These are phyloP conservation scores for Cladosporium velox DNA, from an alignment of 2,329 filamentous ascomycete genomes.

Conservation along the genomic window DNA sequence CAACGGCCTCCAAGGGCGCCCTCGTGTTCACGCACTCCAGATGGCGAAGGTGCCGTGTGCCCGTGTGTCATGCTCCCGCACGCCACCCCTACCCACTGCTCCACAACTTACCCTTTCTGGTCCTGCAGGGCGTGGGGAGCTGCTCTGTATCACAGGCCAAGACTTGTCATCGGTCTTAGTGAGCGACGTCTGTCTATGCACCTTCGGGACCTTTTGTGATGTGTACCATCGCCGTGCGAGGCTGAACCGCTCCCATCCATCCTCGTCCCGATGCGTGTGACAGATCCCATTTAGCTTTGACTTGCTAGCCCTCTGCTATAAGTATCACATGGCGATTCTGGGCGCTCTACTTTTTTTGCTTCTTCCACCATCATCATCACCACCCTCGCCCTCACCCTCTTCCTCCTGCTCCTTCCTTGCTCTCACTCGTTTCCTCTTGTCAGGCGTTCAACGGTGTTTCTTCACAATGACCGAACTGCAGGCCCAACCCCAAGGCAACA, in stretches of 20 bases:
- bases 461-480: slow-evolving; percentile 17
- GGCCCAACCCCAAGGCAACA: slow-evolving; percentile 17
- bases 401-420: not conserved
- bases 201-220: slow-evolving; percentile 14
- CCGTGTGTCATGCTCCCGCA: slow-evolving; percentile 18
- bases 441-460: slow-evolving; percentile 7
- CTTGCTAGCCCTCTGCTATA: not conserved
- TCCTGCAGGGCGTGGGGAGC: slow-evolving; percentile 18
- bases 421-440: slow-evolving; percentile 6
- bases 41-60: not conserved
- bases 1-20: slow-evolving; percentile 11
- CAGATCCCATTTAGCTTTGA: slow-evolving; percentile 11
- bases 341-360: not conserved
- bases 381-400: not conserved
- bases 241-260: slow-evolving; percentile 4
- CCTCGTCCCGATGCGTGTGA: slow-evolving; percentile 14
- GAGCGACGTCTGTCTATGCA: slow-evolving; percentile 10
- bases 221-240: slow-evolving; percentile 17
- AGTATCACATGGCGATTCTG: not conserved
- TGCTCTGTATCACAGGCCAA: slow-evolving; percentile 18
- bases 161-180: slow-evolving; percentile 19
- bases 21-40: slow-evolving; percentile 16
- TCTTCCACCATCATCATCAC: not conserved
- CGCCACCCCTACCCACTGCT: slow-evolving; percentile 16
- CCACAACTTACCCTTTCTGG: slow-evolving; percentile 14